Base-by-base conservation (phyloP, 257 asterid genomes). In the Jasminum sambac region DNA sequence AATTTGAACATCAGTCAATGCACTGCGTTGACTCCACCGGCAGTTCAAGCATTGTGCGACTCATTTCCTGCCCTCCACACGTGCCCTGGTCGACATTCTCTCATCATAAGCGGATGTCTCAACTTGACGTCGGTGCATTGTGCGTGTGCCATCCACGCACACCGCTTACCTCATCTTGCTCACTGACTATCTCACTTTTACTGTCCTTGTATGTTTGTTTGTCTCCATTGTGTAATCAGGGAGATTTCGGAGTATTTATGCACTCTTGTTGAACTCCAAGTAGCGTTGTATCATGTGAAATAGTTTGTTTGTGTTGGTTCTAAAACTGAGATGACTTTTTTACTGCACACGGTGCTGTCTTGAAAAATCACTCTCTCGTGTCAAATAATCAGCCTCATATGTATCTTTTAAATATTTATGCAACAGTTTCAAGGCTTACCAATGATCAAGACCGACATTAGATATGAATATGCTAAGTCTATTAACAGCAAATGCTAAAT, bases 1-100 rank as follows among this genome's bases (percentile, higher is more conserved):
- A 86, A 87, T 74, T 84, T 95, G 67, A 95, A 91, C 52, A 91
- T 95, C 66, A 95, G 99, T 86, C 99, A 95, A 59, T 95, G 99
- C 94, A 95, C 96, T 0, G 94, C 99, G 61, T 95, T 95, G 21
- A 95, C 98, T 0, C 99, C 99, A 14, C 98, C 95, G 0, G 98
- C 98, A 0, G 99, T 95, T 11, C 98, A 95, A 83, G 98, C 97
- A 0, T 78, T 95, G 0, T 95, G 99, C 16, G 96, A 95, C 83
- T 87, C 95, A 2, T 95, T 85, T 69, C 99, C 99, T 0, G 87
- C 97, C 24, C 95, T 95, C 30, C 98, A 91, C 58, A 95, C 99
- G 0, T 95, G 99, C 77, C 84, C 96, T 0, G 97, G 80, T 8
- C 89, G 86, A 3, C 98, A 91, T 46, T 95, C 98, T 34, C 96